phyloP scores from a whole-genome alignment of 257 asterid species.

The Rehmannia glutinosa region DNA sequence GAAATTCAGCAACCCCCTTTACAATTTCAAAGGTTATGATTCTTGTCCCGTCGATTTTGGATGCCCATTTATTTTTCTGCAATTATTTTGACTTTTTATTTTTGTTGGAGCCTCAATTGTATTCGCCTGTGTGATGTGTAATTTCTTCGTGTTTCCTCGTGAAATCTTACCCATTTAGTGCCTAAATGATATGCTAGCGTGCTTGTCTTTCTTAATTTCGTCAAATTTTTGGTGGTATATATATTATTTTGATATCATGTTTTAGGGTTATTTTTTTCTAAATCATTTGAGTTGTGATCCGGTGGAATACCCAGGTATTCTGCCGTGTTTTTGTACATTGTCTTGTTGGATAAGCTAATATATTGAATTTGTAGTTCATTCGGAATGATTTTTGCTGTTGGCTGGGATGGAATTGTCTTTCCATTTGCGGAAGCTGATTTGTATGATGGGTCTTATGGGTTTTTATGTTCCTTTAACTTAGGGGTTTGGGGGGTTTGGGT shows the following conservation, averaged over 20 bases:
- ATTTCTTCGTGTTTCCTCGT: not conserved
- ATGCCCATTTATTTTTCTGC: not conserved
- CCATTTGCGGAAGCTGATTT: conserved; percentile 8
- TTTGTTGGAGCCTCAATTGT: not conserved
- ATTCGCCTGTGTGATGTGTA: conserved; percentile 6
- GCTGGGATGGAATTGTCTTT: conserved; percentile 1
- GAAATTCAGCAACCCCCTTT: not conserved
- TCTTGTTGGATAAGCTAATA: too few species aligned
- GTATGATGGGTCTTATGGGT: too few species aligned
- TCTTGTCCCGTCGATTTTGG: conserved; percentile 4
- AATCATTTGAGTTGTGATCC: not conserved
- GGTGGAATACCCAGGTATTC: not conserved
- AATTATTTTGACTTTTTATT: not conserved
- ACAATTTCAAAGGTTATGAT: conserved; percentile 16
- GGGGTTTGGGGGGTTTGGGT: too few species aligned
- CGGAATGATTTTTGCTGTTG: not conserved
- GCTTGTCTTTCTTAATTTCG: not conserved
- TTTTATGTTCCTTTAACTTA: too few species aligned
- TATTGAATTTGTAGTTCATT: not conserved
- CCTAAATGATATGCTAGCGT: not conserved
- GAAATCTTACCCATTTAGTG: not conserved
- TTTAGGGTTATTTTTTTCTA: conserved; percentile 17
- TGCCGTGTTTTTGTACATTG: not conserved
- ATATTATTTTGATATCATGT: not conserved
- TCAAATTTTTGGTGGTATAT: not conserved